Percentiles rank a stretch among this genome's conserved stretches.
These are phyloP conservation scores for Inga leiocalycina DNA, from an alignment of 306 rosid species.

Conservation along the genomic window DNA sequence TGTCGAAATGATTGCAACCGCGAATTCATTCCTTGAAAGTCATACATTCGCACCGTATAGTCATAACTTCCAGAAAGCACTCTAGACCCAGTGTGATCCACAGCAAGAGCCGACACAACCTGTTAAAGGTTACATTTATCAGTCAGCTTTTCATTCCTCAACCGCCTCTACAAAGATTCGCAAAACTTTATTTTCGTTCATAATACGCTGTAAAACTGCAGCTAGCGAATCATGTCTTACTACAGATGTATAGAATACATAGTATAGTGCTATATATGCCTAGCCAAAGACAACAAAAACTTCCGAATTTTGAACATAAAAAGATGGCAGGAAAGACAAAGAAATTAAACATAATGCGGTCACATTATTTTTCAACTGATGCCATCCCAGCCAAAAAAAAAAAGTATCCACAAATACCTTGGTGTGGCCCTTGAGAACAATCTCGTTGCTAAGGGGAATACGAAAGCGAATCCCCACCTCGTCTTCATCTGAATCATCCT, in stretches of 20 bases:
- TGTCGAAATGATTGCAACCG: constrained; percentile 87
- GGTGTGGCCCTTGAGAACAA: constrained; percentile 89
- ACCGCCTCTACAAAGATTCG: background rate
- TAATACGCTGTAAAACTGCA: background rate
- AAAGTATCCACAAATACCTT: constrained; percentile 49
- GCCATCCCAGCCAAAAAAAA: background rate
- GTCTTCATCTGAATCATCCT: constrained; percentile 39
- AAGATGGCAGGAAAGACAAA: background rate
- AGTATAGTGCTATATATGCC: background rate
- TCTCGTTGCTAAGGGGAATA: constrained; percentile 90
- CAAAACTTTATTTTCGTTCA: background rate
- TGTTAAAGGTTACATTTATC: constrained; percentile 36
- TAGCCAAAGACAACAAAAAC: background rate
- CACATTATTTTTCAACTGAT: background rate
- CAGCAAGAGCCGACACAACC: constrained; percentile 92
- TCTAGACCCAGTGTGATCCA: constrained; percentile 94
- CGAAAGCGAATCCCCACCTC: constrained; percentile 53
- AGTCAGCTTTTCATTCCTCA: background rate
- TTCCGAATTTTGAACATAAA: background rate
- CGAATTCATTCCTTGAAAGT: constrained; percentile 95
- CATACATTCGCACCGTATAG: constrained; percentile 84
- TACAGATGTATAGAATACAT: background rate
- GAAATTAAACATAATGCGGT: background rate
- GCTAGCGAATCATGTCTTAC: background rate
- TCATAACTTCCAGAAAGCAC: constrained; percentile 95